These are phyloP conservation scores for Phytopythium helicoides DNA, from an alignment of 352 stramenopile species.

Conservation along the genomic window DNA sequence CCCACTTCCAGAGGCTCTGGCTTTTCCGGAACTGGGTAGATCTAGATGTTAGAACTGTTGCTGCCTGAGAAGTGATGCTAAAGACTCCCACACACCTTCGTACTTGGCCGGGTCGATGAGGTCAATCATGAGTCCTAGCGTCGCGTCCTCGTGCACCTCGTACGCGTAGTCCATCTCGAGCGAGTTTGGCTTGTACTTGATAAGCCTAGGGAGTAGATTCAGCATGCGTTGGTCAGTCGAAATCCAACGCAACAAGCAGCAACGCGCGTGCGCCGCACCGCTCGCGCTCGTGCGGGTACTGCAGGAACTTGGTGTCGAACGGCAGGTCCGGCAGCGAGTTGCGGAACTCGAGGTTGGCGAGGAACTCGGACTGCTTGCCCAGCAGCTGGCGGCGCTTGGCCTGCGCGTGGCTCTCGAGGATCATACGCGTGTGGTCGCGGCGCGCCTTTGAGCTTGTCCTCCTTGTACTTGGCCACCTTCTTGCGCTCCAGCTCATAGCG, in stretches of 20 bases:
- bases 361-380: constrained; percentile 83
- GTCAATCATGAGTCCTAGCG: constrained; percentile 75
- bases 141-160: constrained; percentile 81
- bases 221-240: no score
- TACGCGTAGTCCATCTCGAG: constrained; percentile 86
- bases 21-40: constrained; percentile 39
- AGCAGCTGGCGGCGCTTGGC: constrained; percentile 75
- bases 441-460: constrained; percentile 87
- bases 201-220: constrained; percentile 47
- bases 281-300: constrained; percentile 78
- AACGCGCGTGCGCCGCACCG: constrained; percentile 43
- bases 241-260: no score
- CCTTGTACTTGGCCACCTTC: constrained; percentile 88
- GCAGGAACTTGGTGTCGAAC: constrained; percentile 86
- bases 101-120: constrained; percentile 87
- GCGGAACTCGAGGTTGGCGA: constrained; percentile 79
- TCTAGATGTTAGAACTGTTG: constrained; percentile 5
- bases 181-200: constrained; percentile 88
- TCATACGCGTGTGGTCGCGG: constrained; percentile 84
- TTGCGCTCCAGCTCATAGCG: constrained; percentile 84
- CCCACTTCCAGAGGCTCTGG: constrained; percentile 59
- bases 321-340: constrained; percentile 79
- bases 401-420: constrained; percentile 83
- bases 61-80: constrained; percentile 1
- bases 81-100: constrained; percentile 36